Conservation (phyloP, 352 stramenopile species). For the Globisporangium ultimum region DNA sequence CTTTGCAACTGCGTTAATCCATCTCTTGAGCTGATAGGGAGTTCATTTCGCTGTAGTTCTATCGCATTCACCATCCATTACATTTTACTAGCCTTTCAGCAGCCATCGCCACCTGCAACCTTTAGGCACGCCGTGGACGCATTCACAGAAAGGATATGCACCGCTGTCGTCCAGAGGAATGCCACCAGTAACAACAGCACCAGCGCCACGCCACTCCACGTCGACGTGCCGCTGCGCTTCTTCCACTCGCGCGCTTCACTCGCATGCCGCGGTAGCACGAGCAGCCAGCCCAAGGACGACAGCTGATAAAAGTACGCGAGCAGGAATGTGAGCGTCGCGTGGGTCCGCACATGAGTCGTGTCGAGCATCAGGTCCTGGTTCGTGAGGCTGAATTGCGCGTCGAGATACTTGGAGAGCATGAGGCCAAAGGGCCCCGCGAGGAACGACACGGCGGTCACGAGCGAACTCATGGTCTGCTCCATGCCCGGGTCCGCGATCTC, state of each 20-base stretch:
- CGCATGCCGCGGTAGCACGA: constrained; percentile 32
- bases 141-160: constrained; percentile 48
- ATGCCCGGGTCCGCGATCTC: constrained; percentile 39
- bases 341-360: constrained; percentile 27
- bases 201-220: constrained; percentile 15
- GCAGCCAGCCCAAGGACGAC: constrained; percentile 35
- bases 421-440: constrained; percentile 36
- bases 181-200: constrained; percentile 22
- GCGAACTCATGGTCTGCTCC: constrained; percentile 21
- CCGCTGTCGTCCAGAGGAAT: constrained; percentile 7
- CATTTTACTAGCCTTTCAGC: too few species aligned
- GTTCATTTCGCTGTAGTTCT: too few species aligned
- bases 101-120: constrained; percentile 34
- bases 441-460: constrained; percentile 52
- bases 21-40: too few species aligned
- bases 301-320: constrained; percentile 48
- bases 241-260: constrained; percentile 26
- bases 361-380: constrained; percentile 44
- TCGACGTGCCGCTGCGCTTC: constrained; percentile 22
- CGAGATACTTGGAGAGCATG: constrained; percentile 47
- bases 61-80: too few species aligned
- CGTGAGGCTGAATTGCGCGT: constrained; percentile 43
- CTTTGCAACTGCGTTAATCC: too few species aligned
- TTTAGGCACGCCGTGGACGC: constrained; percentile 34
- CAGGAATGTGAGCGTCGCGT: constrained; percentile 38